Conservation (phyloP, 805 yeast genomes). For the Metschnikowia gelsemii region DNA sequence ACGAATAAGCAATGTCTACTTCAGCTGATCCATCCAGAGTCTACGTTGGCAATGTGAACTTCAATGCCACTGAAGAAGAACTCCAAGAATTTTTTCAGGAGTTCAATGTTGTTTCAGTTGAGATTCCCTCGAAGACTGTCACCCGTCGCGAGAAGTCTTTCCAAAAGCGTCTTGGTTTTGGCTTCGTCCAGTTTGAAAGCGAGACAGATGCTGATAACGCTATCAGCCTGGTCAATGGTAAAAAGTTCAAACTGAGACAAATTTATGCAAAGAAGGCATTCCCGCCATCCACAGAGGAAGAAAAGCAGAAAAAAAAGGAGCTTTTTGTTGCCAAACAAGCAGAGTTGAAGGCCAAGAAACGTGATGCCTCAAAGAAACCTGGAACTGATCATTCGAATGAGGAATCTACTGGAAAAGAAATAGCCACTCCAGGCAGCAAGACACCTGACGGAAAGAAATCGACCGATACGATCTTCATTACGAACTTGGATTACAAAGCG, state of each 20-base stretch:
- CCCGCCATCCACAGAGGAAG: constrained; percentile 50
- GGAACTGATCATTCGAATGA: background rate
- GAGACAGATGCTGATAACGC: constrained; percentile 47
- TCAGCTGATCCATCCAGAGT: constrained; percentile 29
- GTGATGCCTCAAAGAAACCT: constrained; percentile 12
- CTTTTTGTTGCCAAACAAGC: constrained; percentile 30
- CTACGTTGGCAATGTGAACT: constrained; percentile 45
- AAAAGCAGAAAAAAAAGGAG: constrained; percentile 37
- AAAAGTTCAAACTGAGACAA: constrained; percentile 45
- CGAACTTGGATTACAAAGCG: constrained; percentile 55
- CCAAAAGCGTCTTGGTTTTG: constrained; percentile 54
- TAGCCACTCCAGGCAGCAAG: constrained; percentile 6
- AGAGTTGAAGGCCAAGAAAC: constrained; percentile 19
- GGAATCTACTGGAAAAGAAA: background rate
- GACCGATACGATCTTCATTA: constrained; percentile 57
- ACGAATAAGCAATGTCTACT: constrained; percentile 5
- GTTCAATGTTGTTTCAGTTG: constrained; percentile 46
- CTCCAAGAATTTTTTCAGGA: constrained; percentile 50
- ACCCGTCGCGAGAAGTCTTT: constrained; percentile 35
- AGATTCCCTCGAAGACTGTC: constrained; percentile 49
- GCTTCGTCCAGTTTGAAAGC: constrained; percentile 53
- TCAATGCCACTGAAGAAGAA: constrained; percentile 42
- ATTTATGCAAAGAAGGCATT: constrained; percentile 55
- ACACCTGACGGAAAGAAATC: constrained; percentile 54
- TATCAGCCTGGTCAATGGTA: constrained; percentile 41